phyloP scores from a whole-genome alignment of 2,329 filamentous ascomycete genomes.

The Aspergillus sp. region DNA sequence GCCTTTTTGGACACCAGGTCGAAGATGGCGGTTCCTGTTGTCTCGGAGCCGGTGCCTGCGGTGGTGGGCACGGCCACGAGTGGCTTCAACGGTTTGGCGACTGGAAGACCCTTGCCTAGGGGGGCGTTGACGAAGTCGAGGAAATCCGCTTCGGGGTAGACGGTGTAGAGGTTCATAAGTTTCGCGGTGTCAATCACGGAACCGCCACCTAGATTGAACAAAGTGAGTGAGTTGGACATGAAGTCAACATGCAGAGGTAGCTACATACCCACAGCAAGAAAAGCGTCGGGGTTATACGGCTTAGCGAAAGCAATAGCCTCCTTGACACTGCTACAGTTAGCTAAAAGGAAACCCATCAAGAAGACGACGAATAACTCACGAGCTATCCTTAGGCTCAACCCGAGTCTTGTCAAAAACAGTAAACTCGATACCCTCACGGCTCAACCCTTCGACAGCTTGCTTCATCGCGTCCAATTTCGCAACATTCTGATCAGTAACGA shows the following conservation, averaged over 20 bases:
- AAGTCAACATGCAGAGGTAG: too few relatives aligned
- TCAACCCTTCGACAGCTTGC: conserved; percentile 77
- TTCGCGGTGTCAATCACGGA: conserved; percentile 98
- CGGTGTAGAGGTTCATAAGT: conserved; percentile 94
- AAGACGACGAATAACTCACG: conserved; percentile 47
- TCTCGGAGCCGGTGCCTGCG: conserved; percentile 85
- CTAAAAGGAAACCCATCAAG: background rate
- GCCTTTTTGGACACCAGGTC: conserved; percentile 84
- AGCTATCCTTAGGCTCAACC: conserved; percentile 92
- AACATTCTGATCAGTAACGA: conserved; percentile 86
- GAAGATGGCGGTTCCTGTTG: conserved; percentile 96
- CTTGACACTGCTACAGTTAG: conserved; percentile 58
- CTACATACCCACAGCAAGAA: conserved; percentile 72
- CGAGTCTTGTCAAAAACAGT: conserved; percentile 75
- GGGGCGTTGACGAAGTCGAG: conserved; percentile 97
- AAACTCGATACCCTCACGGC: conserved; percentile 72
- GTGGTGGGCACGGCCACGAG: conserved; percentile 82
- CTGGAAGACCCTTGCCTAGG: conserved; percentile 74
- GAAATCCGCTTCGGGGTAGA: conserved; percentile 87
- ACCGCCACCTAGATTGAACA: conserved; percentile 54
- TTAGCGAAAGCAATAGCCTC: conserved; percentile 86
- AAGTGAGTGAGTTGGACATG: background rate
- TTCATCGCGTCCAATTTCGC: conserved; percentile 81
- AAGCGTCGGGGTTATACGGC: conserved; percentile 76
- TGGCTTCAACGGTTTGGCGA: conserved; percentile 66